Evolutionary conservation across 768 basidiomycete genomes (phyloP).

Genomic region (Psilocybe cubensis): DNA sequence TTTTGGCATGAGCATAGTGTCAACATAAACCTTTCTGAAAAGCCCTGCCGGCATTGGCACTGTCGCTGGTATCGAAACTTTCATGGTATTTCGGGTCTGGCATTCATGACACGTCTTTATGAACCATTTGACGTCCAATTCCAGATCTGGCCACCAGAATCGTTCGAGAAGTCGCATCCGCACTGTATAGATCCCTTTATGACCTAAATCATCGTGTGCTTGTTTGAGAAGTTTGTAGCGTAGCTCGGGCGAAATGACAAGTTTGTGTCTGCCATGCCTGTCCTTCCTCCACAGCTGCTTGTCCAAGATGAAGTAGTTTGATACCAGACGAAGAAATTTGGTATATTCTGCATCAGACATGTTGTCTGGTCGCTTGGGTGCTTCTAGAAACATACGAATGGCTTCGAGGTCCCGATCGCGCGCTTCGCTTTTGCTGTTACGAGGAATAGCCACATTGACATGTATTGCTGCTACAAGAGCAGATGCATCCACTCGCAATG

Average conservation of each 20-base stretch:
- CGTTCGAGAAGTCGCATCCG: conserved; percentile 16
- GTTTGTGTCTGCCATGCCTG: no score
- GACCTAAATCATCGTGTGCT: conserved; percentile 30
- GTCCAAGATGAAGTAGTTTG: no score
- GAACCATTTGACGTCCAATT: conserved; percentile 31
- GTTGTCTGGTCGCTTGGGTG: no score
- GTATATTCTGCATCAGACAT: no score
- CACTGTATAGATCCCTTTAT: conserved; percentile 28
- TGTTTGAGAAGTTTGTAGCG: conserved; percentile 15
- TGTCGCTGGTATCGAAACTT: conserved; percentile 26
- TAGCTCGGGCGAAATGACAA: background rate
- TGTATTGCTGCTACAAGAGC: no score
- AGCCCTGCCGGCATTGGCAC: conserved; percentile 24
- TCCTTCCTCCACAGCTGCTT: no score
- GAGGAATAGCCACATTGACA: no score
- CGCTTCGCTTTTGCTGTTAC: no score
- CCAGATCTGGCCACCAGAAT: conserved; percentile 28
- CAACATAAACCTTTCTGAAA: conserved; percentile 34
- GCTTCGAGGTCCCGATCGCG: no score
- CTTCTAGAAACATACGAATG: no score
- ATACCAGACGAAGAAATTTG: no score
- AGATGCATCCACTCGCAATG: no score
- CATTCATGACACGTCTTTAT: conserved; percentile 40
- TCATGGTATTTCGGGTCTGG: conserved; percentile 26
- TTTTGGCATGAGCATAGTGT: conserved; percentile 40